Base-by-base conservation (phyloP, 2,329 filamentous ascomycete genomes). In the Aspergillus thermomutatus region DNA sequence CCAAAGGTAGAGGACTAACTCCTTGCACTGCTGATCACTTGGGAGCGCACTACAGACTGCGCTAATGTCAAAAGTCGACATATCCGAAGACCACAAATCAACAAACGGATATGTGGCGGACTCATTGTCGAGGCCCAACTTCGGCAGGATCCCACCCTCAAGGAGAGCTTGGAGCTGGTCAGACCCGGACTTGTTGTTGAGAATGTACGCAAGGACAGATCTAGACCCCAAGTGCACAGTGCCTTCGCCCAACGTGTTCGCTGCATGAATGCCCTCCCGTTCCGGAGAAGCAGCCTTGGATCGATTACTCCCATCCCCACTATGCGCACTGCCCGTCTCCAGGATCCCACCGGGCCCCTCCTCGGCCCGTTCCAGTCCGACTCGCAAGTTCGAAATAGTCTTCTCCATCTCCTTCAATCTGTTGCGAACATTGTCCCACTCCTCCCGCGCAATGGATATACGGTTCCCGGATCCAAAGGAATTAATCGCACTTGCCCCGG, bases 91-190 rank as follows among this genome's bases (percentile, higher is more conserved):
- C 83, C 84, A 87, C 2, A 87, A 72, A 64, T 87, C 84, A 27
- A 87, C 83, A 63, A 87, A 87, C 6, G 84, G 84, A 65, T 87
- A 87, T 8, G 84, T 87, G 3, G 83, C 83, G 40, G 81, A 83
- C 64, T 87, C 84, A 62, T 87, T 87, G 65, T 87, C 84, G 34
- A 87, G 75, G 2, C 84, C 84, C 55, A 87, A 79, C 54, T 87
- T 82, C 0, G 84, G 84, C 23, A 87, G 70, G 61, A 87, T 84
- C 49, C 82, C 84, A 62, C 83, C 84, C 61, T 85, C 83, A 47
- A 86, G 70, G 11, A 86, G 71, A 50, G 85, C 81, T 60, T 84
- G 80, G 3, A 77, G 69, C 59, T 79, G 76, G 40, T 77, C 73
- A 10, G 75, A 75, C 17, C 75, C 75, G 11, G 84, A 77, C 37